Conservation (phyloP, 768 basidiomycete species). For the Agrocybe pediades region DNA sequence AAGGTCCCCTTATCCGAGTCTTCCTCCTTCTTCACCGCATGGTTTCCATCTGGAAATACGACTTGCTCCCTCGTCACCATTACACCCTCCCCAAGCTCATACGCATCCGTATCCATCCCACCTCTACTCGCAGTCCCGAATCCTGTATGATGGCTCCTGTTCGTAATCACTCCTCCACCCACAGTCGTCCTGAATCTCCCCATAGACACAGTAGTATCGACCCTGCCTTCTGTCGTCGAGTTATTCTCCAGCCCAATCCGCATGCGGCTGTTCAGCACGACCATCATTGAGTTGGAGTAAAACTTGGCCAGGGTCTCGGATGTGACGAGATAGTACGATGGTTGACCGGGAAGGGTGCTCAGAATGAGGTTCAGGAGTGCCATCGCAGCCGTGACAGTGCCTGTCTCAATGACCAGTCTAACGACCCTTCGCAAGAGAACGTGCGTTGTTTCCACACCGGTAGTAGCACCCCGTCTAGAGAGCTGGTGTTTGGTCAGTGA, state of each 20-base stretch:
- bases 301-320: conserved; percentile 15
- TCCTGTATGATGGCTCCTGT: background rate
- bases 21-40: background rate
- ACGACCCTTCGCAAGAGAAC: conserved; percentile 9
- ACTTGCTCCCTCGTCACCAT: conserved; percentile 9
- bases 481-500: conserved; percentile 1
- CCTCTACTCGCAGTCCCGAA: background rate
- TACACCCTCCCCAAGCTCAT: conserved; percentile 7
- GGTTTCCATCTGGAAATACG: conserved; percentile 6
- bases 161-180: background rate
- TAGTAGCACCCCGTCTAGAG: conserved; percentile 2
- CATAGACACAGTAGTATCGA: conserved; percentile 4
- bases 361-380: conserved; percentile 17
- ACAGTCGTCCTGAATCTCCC: background rate
- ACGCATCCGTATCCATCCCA: conserved; percentile 4
- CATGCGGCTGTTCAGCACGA: conserved; percentile 14
- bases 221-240: background rate
- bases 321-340: conserved; percentile 10
- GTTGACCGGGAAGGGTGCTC: conserved; percentile 2
- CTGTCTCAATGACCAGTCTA: conserved; percentile 16
- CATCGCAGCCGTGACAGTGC: conserved; percentile 15
- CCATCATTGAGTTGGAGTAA: conserved; percentile 17
- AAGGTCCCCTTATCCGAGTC: background rate
- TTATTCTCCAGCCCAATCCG: background rate
- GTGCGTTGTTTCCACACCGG: conserved; percentile 5